These are phyloP conservation scores for Coniochaeta ligniaria DNA, from an alignment of 2,329 filamentous ascomycete genomes.

Conservation along the genomic window DNA sequence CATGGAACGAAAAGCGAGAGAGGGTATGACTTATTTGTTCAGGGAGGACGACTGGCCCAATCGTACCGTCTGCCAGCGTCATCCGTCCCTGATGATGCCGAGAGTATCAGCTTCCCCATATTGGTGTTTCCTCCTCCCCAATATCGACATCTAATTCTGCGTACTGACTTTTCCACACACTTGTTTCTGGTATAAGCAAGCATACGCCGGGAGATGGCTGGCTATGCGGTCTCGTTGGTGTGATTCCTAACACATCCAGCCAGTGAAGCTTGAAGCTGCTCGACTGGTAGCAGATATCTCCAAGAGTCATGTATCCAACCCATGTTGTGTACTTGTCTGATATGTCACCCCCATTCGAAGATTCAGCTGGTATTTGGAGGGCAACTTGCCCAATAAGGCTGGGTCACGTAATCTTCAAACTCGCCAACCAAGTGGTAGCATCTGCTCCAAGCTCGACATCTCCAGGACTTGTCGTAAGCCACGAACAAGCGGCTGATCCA, in stretches of 20 bases:
- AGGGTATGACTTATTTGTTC: too few species aligned
- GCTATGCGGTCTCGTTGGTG: neutral
- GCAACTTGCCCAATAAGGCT: neutral
- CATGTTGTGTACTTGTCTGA: neutral
- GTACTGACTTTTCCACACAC: neutral
- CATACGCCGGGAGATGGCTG: too few species aligned
- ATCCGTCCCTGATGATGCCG: too few species aligned
- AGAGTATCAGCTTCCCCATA: too few species aligned
- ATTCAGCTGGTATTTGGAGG: neutral
- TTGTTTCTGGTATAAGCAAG: too few species aligned
- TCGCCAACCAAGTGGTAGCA: neutral
- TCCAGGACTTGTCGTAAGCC: neutral
- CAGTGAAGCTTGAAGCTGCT: neutral
- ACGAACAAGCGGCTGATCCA: neutral
- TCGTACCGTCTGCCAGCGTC: too few species aligned
- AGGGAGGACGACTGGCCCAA: too few species aligned
- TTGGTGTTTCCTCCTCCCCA: too few species aligned
- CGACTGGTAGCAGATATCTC: neutral
- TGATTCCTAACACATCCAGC: neutral
- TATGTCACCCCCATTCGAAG: neutral
- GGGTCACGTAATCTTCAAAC: neutral
- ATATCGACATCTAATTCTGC: too few species aligned
- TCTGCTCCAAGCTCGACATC: neutral
- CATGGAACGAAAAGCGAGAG: too few species aligned
- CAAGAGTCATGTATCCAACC: neutral